Base-by-base conservation (phyloP, 768 basidiomycete species). In the Phlegmacium glaucopus region DNA sequence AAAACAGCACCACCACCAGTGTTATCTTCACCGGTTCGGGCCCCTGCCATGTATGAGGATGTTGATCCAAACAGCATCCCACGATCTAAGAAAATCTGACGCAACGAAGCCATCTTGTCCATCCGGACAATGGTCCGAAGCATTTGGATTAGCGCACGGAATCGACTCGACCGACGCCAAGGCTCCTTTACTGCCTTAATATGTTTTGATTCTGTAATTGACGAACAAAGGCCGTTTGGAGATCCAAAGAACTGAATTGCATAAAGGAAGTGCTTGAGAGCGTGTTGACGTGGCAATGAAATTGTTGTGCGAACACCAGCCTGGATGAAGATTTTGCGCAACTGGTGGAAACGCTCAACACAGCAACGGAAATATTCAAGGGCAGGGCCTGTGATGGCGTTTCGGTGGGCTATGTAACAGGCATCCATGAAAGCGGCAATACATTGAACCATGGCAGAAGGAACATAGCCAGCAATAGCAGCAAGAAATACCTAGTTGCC, bases 401-500 rank as follows among this genome's bases (percentile, higher is more conserved):
- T 61, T 8, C 35, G 50, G 4, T 22, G 62, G 2, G 63, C 64
- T 10, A 69, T 56, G 41, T 68, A 69, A 16, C 65, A 64, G 47
- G 70, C 68, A 28, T 74, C 68, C 0, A 74, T 38, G 16, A 72
- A 51, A 3, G 63, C 59, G 8, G 44, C 42, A 4, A 64, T 41
- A 1, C 22, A 22, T 22, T 22, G 22, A 22, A 22, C 22, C 22
- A 22, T 22, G 22, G 3, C 5, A 3, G 22, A 22, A 22, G 22
- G 22, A 22, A 22, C 22, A 22, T 22, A 22, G 5, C 22, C 22
- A 22, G 5, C 22, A 22, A 22, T 3, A 3, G 22, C 22, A 22
- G 22, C 22, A 22, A 22, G 22, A 22, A 22, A 22, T 22, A 22
- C 22, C 22, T 22, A 5, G 22, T 5, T 22, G 22, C 5, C 5